These are phyloP conservation scores for Hypholoma sublateritium DNA, from an alignment of 768 basidiomycete species.

Conservation along the genomic window DNA sequence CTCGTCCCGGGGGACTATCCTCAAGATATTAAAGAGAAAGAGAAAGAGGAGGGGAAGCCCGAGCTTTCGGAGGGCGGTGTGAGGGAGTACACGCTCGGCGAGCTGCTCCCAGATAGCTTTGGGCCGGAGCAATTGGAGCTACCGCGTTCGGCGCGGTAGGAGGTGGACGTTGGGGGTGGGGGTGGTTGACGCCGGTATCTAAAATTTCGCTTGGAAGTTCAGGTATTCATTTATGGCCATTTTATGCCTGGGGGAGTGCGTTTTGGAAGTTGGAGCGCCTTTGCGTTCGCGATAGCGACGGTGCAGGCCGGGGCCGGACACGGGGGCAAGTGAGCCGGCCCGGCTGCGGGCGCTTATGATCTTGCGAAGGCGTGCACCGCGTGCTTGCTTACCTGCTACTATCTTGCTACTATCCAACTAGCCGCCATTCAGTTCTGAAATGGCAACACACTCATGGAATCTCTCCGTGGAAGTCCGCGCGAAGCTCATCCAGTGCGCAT, in stretches of 20 bases:
- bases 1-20: conserved; percentile 70
- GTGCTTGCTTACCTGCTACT: no score
- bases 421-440: not conserved
- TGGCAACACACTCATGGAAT: conserved; percentile 21
- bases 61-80: conserved; percentile 52
- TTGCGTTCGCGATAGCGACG: no score
- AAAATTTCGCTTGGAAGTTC: no score
- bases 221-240: no score
- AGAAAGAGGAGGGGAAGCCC: conserved; percentile 32
- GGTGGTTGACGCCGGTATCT: no score
- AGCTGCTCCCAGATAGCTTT: conserved; percentile 83
- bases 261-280: no score
- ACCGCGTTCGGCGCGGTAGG: conserved; percentile 24
- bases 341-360: no score
- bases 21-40: conserved; percentile 31
- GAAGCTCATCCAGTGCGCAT: conserved; percentile 53
- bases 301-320: no score
- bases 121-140: conserved; percentile 80
- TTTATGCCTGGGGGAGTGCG: no score
- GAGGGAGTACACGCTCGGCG: conserved; percentile 64
- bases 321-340: no score
- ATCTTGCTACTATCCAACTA: not conserved
- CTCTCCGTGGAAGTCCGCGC: conserved; percentile 44
- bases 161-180: not conserved
- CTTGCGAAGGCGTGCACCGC: no score